Evolutionary conservation across 208 protist species (phyloP).

Genomic region (Histomonas meleagridis): DNA sequence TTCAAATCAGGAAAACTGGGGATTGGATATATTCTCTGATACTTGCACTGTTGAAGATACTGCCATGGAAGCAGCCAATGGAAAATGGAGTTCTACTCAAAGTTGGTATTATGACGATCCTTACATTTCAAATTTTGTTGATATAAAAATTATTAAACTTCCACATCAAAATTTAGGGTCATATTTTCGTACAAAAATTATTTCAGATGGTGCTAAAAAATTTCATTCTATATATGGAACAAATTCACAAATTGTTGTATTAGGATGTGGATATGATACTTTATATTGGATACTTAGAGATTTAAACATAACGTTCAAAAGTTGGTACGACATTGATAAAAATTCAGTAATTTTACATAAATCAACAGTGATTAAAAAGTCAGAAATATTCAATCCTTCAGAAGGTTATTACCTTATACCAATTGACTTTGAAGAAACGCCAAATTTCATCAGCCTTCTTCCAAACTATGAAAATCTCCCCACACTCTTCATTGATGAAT

Average conservation of each 20-base stretch:
- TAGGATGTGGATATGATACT: background rate
- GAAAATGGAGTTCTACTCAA: background rate
- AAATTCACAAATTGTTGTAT: background rate
- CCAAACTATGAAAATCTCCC: background rate
- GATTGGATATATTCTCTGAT: no score
- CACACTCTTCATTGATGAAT: constrained; percentile 8
- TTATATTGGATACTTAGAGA: background rate
- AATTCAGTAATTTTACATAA: background rate
- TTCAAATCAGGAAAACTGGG: no score
- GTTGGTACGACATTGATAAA: background rate
- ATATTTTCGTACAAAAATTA: background rate
- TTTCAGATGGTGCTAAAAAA: background rate
- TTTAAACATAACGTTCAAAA: background rate
- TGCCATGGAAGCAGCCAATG: background rate
- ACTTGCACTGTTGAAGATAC: background rate
- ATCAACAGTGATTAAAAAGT: background rate
- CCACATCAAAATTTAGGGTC: background rate
- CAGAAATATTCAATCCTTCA: background rate
- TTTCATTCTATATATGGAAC: background rate
- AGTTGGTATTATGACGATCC: background rate
- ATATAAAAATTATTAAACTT: background rate
- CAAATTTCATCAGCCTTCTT: background rate
- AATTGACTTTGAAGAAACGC: background rate
- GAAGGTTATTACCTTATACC: background rate
- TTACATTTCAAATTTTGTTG: background rate